Evolutionary conservation across 2,329 filamentous ascomycete genomes (phyloP), one percentile per base, ranked within the genome.

Genomic region (Mycosphaerella sp.): DNA sequence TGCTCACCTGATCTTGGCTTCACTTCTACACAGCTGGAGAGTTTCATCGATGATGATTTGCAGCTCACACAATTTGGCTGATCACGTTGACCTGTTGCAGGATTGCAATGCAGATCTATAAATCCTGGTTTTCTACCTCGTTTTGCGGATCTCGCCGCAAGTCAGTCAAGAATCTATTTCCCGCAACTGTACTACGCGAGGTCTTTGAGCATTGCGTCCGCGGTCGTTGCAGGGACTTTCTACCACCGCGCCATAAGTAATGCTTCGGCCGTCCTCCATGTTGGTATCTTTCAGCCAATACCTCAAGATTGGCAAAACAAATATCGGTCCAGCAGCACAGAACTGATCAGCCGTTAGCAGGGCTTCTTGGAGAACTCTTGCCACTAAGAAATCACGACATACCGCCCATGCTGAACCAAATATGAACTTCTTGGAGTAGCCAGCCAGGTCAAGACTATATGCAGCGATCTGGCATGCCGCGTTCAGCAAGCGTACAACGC

Each of bases 31-130:
- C 64, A 69, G 50, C 55, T 68, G n/a, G 66, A 69, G 32, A 56
- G 35, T 44, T 63, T 67, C 49, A 59, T 67, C 16, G 63, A 65
- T 17, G 65, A 68, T 36, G 66, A 68, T 34, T 48, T 69, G 10
- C 60, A 67, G 49, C 57, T 69, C 34, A 68, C 65, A 30, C 66
- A 69, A 48, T 34, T 54, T 28, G 34, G 39, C 34, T 49, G 12
- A 17, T 9, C 10, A 41, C 10, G 6, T 21, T 21, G 37, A 4
- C 10, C 9, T 25, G 37, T 10, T 32, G 30, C 9, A 32, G 30
- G 28, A 30, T 30, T 30, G 28, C 6, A 10, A 30, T 21, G 21
- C 21, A 6, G 21, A 21, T 21, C 21, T 4, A 21, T 21, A 21
- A 21, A 2, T 21, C 21, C 1, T 21, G 21, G 21, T 21, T 4